These are phyloP conservation scores for Silene latifolia DNA, from an alignment of 148 eudicot genomes.

Conservation along the genomic window DNA sequence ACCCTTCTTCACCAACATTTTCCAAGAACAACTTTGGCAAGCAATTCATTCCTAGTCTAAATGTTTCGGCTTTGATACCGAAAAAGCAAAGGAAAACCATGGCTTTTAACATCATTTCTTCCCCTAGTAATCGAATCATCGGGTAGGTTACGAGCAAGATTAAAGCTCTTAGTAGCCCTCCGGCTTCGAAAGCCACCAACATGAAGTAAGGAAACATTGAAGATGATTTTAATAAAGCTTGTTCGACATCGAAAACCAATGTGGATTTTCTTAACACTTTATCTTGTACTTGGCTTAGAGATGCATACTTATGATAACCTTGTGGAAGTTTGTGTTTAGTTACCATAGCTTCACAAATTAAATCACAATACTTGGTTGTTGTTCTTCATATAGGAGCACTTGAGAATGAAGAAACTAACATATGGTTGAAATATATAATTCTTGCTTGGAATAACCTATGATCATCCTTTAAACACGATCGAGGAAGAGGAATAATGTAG, in stretches of 20 bases:
- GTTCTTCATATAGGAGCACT: neutral
- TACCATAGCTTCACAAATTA: neutral
- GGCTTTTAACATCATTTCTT: conserved; percentile 21
- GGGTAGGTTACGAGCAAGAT: conserved; percentile 34
- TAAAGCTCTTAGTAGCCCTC: conserved; percentile 31
- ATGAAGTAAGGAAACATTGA: conserved; percentile 38
- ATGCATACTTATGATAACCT: conserved; percentile 8
- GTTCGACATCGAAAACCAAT: conserved; percentile 29
- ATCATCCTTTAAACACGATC: neutral
- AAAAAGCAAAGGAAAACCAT: conserved; percentile 37
- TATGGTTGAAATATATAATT: neutral
- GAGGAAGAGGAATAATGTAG: neutral
- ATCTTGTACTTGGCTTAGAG: conserved; percentile 8
- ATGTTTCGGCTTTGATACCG: conserved; percentile 21
- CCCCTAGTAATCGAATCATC: conserved; percentile 15
- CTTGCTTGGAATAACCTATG: neutral
- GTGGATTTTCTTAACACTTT: conserved; percentile 16
- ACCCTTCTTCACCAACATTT: conserved; percentile 32
- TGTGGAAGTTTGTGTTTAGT: conserved; percentile 6
- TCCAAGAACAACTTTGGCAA: conserved; percentile 40
- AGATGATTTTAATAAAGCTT: conserved; percentile 23
- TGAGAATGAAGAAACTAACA: neutral
- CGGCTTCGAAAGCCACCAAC: conserved; percentile 39
- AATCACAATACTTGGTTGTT: neutral
- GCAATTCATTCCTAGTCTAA: conserved; percentile 28